Conservation (phyloP, 1,139 yeast species). For the Kurtzmaniella quercitrusa region DNA sequence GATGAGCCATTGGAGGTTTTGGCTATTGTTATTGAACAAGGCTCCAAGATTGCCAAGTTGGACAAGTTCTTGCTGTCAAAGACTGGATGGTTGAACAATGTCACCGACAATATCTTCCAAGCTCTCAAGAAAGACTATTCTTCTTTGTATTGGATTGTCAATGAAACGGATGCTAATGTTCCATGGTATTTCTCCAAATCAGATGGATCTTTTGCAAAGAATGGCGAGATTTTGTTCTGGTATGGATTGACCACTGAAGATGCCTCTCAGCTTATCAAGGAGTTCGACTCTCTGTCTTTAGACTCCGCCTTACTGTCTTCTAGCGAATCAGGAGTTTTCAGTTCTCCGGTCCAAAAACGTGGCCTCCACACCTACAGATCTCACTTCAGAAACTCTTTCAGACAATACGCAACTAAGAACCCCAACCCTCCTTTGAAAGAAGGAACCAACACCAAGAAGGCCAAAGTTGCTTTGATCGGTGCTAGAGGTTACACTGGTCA, state of each 20-base stretch:
- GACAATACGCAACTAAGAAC: constrained; percentile 23
- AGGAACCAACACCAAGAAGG: constrained; percentile 56
- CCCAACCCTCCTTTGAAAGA: constrained; percentile 71
- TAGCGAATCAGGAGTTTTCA: constrained; percentile 40
- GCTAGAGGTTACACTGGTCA: constrained; percentile 98
- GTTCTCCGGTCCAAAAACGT: constrained; percentile 36
- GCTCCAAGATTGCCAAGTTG: constrained; percentile 56
- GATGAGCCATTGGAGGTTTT: constrained; percentile 95
- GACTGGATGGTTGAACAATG: constrained; percentile 96
- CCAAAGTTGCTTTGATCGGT: constrained; percentile 89
- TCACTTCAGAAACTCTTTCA: constrained; percentile 20
- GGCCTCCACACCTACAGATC: constrained; percentile 28
- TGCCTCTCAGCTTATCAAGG: constrained; percentile 61
- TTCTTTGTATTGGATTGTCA: constrained; percentile 80
- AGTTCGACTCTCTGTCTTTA: constrained; percentile 48
- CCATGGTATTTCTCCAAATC: constrained; percentile 91
- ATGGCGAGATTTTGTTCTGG: constrained; percentile 93
- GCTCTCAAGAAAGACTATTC: constrained; percentile 73
- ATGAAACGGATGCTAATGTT: constrained; percentile 86
- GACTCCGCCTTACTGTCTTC: constrained; percentile 36
- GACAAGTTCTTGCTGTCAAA: constrained; percentile 86
- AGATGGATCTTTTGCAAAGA: constrained; percentile 88
- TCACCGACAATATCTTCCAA: constrained; percentile 88
- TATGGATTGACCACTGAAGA: constrained; percentile 73
- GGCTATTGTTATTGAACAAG: constrained; percentile 63